Conservation (phyloP, 2,329 filamentous ascomycete species). For the Teratosphaeria zuluensis region DNA sequence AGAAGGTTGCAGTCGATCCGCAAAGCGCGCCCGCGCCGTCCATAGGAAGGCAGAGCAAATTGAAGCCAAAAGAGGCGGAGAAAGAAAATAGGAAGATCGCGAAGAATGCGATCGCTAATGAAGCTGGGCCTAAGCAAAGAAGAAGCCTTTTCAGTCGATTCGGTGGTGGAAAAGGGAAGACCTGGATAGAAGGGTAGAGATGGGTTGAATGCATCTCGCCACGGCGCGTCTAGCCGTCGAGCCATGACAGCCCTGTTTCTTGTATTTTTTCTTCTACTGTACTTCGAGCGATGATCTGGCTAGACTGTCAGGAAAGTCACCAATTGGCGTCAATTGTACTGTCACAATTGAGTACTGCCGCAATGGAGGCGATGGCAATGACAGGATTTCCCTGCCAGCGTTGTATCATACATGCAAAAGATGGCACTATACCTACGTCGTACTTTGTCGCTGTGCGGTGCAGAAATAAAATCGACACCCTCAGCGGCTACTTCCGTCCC, state of each 20-base stretch:
- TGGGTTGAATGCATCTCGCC: background rate
- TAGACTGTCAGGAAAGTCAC: background rate
- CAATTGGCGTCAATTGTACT: background rate
- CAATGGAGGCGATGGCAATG: background rate
- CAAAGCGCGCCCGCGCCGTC: conserved; percentile 10
- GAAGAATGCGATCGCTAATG: background rate
- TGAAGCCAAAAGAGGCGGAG: conserved; percentile 9
- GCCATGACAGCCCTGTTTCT: background rate
- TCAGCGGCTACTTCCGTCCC: background rate
- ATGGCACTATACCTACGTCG: background rate
- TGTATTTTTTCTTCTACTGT: background rate
- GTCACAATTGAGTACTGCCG: background rate
- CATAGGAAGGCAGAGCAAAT: conserved; percentile 6
- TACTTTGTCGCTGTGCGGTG: background rate
- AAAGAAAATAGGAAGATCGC: conserved; percentile 6
- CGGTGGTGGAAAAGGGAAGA: background rate
- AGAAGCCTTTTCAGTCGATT: background rate
- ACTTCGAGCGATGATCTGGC: background rate
- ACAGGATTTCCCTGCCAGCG: background rate
- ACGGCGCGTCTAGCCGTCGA: no score
- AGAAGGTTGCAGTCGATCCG: conserved; percentile 1
- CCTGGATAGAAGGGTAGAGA: background rate
- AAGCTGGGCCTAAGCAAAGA: background rate
- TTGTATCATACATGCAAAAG: background rate
- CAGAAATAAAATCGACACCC: background rate